These are phyloP conservation scores for Zoysia japonica DNA, from an alignment of 176 grass and related monocot species.

Conservation along the genomic window DNA sequence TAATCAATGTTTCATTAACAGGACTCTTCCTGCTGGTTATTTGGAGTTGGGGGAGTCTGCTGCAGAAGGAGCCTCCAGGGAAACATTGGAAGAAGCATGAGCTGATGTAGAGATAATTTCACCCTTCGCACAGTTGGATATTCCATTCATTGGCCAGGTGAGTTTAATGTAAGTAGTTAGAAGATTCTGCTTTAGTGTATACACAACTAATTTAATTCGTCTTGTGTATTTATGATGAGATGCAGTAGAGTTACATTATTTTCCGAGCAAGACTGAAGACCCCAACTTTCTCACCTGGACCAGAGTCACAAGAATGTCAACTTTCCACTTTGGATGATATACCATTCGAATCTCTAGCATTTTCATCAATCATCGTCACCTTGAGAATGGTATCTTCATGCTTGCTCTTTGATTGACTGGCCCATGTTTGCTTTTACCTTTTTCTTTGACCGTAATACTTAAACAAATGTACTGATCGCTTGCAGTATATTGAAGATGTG, in stretches of 20 bases:
- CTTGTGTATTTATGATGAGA: conserved; percentile 61
- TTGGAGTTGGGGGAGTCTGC: conserved; percentile 92
- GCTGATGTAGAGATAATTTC: conserved; percentile 97
- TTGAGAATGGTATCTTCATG: conserved; percentile 75
- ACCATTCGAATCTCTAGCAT: conserved; percentile 94
- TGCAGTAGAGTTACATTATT: conserved; percentile 99
- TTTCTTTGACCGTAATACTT: conserved; percentile 5
- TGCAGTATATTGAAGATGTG: conserved; percentile 89
- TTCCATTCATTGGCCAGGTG: conserved; percentile 97
- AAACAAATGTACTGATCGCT: conserved; percentile 1
- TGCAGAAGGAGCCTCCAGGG: conserved; percentile 80
- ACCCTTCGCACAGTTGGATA: conserved; percentile 97
- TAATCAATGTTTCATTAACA: conserved; percentile 42
- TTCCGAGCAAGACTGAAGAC: conserved; percentile 94
- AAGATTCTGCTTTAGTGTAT: conserved; percentile 10
- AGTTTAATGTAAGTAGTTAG: conserved; percentile 41
- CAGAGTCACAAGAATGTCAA: conserved; percentile 83
- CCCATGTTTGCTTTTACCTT: background rate
- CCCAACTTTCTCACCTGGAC: conserved; percentile 77
- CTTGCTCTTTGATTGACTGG: conserved; percentile 2
- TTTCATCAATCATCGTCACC: conserved; percentile 96
- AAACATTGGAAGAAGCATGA: conserved; percentile 98
- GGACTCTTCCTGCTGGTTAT: conserved; percentile 99
- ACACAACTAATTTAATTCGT: conserved; percentile 53
- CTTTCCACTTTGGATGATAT: conserved; percentile 89